Percentiles rank a stretch among this genome's conserved stretches.
These are phyloP conservation scores for Neofusicoccum sp. DNA, from an alignment of 2,329 filamentous ascomycete genomes.

Conservation along the genomic window DNA sequence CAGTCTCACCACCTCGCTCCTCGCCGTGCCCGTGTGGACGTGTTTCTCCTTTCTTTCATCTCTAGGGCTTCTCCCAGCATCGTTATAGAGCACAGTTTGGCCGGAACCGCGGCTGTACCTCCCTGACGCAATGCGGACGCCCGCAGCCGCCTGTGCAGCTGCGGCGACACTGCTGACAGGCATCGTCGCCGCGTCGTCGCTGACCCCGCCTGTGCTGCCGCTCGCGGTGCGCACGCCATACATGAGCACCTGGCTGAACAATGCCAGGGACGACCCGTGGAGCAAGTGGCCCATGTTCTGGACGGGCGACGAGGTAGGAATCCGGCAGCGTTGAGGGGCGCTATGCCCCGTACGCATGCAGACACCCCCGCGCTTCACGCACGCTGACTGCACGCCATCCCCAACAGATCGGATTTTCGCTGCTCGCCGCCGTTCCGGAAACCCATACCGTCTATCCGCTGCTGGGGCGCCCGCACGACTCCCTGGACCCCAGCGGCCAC, in stretches of 20 bases:
- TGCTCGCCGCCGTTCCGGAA: slow-evolving; percentile 64
- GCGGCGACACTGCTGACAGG: slow-evolving; percentile 43
- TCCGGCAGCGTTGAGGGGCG: slow-evolving; percentile 5
- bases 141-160: slow-evolving; percentile 28
- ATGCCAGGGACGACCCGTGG: slow-evolving; percentile 76
- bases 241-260: slow-evolving; percentile 58
- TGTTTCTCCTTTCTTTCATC: neutral
- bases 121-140: slow-evolving; percentile 32
- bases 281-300: slow-evolving; percentile 85
- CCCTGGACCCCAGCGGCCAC: slow-evolving; percentile 46
- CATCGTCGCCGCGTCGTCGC: slow-evolving; percentile 51
- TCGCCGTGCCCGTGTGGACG: neutral
- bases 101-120: slow-evolving; percentile 1
- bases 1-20: slow-evolving; percentile 12
- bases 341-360: slow-evolving; percentile 12
- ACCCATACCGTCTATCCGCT: slow-evolving; percentile 65
- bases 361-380: slow-evolving; percentile 14
- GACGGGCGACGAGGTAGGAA: slow-evolving; percentile 64
- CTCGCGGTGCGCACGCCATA: slow-evolving; percentile 56
- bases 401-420: slow-evolving; percentile 60
- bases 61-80: neutral
- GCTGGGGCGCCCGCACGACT: slow-evolving; percentile 67
- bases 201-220: slow-evolving; percentile 57
- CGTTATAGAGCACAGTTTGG: neutral
- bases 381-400: neutral